phyloP scores from a whole-genome alignment of 192 early-diverging fungal species.

The Gaertneriomyces sp. region DNA sequence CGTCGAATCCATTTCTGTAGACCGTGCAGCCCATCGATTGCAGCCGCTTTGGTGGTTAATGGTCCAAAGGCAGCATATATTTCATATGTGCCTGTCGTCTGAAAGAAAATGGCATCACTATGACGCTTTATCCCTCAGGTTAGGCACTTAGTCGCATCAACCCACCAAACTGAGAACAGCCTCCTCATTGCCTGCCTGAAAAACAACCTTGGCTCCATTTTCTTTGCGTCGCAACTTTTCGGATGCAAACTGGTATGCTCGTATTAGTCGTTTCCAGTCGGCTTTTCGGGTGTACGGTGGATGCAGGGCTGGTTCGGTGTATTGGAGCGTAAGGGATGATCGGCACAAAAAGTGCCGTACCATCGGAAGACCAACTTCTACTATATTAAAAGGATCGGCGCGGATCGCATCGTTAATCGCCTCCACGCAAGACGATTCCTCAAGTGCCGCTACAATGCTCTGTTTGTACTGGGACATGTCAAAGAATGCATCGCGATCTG shows the following conservation, averaged over 20 bases:
- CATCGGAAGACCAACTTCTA: slow-evolving; percentile 58
- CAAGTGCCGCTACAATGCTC: slow-evolving; percentile 9
- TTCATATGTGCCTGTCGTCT: slow-evolving; percentile 29
- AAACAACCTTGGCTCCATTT: slow-evolving; percentile 1
- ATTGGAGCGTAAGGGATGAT: slow-evolving; percentile 58
- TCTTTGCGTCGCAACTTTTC: slow-evolving; percentile 6
- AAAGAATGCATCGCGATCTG: slow-evolving; percentile 81
- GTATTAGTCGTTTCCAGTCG: slow-evolving; percentile 47
- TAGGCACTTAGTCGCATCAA: slow-evolving; percentile 2
- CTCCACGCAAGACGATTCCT: slow-evolving; percentile 22
- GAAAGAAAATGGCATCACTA: not conserved
- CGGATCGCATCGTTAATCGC: slow-evolving; percentile 31
- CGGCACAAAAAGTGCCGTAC: slow-evolving; percentile 75
- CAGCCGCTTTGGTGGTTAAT: slow-evolving; percentile 34
- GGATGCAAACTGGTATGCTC: slow-evolving; percentile 22
- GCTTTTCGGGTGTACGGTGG: slow-evolving; percentile 55
- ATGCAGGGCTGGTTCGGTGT: slow-evolving; percentile 57
- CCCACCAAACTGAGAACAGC: slow-evolving; percentile 24
- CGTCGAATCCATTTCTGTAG: slow-evolving; percentile 58
- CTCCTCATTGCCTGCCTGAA: slow-evolving; percentile 8
- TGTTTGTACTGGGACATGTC: slow-evolving; percentile 67
- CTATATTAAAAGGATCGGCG: slow-evolving; percentile 39
- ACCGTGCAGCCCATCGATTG: slow-evolving; percentile 59
- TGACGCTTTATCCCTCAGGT: slow-evolving; percentile 6
- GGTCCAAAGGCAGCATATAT: slow-evolving; percentile 39